Evolutionary conservation across 129 eudicot genomes (phyloP).

Genomic region (Centrapalus pauciflorus): DNA sequence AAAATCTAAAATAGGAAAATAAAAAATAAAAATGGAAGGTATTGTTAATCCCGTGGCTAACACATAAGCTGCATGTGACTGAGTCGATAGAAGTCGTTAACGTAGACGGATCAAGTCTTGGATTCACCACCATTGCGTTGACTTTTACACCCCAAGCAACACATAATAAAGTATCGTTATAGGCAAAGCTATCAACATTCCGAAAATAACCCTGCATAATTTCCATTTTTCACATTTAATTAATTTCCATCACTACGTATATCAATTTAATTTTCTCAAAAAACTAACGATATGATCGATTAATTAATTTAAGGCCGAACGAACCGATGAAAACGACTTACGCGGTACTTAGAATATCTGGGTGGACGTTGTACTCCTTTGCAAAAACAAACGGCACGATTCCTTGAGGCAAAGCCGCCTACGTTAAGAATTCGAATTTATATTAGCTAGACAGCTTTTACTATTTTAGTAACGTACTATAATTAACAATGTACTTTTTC

Average conservation of each 20-base stretch:
- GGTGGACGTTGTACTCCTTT: conserved; percentile 88
- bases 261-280: background rate
- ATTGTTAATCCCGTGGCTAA: conserved; percentile 22
- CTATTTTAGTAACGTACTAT: background rate
- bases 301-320: too few species aligned
- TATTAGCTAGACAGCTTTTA: background rate
- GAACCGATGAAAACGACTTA: conserved; percentile 29
- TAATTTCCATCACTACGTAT: background rate
- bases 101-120: conserved; percentile 41
- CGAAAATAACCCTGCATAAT: conserved; percentile 83
- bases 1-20: background rate
- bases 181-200: conserved; percentile 92
- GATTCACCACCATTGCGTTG: conserved; percentile 18
- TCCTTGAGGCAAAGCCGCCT: conserved; percentile 99
- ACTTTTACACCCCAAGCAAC: conserved; percentile 69
- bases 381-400: conserved; percentile 97
- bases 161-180: conserved; percentile 88
- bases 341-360: conserved; percentile 95
- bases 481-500: background rate
- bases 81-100: conserved; percentile 17
- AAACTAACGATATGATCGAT: background rate
- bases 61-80: conserved; percentile 39
- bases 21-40: background rate
- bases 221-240: background rate
- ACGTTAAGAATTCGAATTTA: background rate